Evolutionary conservation across 805 yeast genomes (phyloP), one percentile per base, ranked within the genome.

Genomic region (Saturnispora sanitii): DNA sequence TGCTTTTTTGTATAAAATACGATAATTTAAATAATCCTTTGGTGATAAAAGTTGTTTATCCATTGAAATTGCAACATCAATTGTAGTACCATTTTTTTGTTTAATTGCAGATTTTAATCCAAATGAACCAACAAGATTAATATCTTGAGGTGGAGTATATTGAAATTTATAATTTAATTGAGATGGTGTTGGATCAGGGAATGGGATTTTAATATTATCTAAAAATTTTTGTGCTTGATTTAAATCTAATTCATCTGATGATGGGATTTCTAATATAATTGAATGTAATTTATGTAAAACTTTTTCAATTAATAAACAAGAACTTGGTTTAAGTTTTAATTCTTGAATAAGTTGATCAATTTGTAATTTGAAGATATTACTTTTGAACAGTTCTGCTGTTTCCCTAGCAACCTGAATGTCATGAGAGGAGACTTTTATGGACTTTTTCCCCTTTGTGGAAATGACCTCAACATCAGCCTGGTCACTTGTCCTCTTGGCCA

Each of bases 351-450:
- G 66, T 57, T 88, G 97, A 61, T 88, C 97, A 45, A 92, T 87
- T 64, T 92, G 95, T 43, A 92, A 63, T 60, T 92, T 92, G 77
- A 92, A 90, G 41, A 92, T 87, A 61, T 88, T 92, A 7, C 96
- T 86, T 55, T 88, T 86, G 75, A 88, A 92, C 35, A 90, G 65
- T 58, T 88, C 96, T 1, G 94, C 92, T 1, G 96, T 84, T 58
- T 88, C 96, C 52, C 95, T 73, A 1, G 96, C 95, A 2, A 82
- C 72, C 52, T 90, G 95, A 35, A 90, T 77, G 44, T 92, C 96
- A 50, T 85, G 88, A 0, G 92, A 78, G 6, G 35, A 32, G 4
- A 19, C 23, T 20, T n/a, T n/a, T n/a, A n/a, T n/a, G n/a, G n/a
- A n/a, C n/a, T 32, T 32, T 8, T 32, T 23, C 6, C 12, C 13